Base-by-base conservation (phyloP, 306 rosid genomes). In the Malus orientalis region DNA sequence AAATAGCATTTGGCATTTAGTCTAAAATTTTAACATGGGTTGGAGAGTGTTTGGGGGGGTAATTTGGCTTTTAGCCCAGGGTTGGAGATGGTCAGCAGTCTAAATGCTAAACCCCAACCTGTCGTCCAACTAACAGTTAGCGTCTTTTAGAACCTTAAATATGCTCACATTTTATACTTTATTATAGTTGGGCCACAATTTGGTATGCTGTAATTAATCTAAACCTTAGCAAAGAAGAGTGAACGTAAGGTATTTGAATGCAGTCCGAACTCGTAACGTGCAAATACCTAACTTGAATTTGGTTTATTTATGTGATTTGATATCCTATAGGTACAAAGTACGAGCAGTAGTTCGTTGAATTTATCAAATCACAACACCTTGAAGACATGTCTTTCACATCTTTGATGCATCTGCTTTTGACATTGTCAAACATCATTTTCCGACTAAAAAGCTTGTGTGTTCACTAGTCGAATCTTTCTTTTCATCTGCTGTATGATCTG, bases 361-460 rank as follows among this genome's bases (percentile, higher is more conserved):
- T 69, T 16, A 74, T 47, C 76, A 40, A 80, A 69, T 63, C 55
- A 60, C 67, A 62, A 14, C 32, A 54, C 4, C 16, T 14, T 30
- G 12, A 19, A 70, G 38, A 73, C 19, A 64, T 55, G 47, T 74
- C 44, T 51, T 45, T 74, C 72, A 51, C 16, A 54, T 42, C 44
- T 61, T 66, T 65, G 53, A 66, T 65, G 78, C 74, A 0, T 74
- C 79, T 63, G 57, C 64, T 72, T 84, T 81, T 76, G 79, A 75
- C 70, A 72, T 81, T 76, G 74, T 73, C 74, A 69, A 82, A 79
- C 96, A 79, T 91, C 91, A 69, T 85, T 88, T 85, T 91, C 90
- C 72, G 53, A 76, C 64, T 51, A 58, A 20, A 70, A 81, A 63
- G 32, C 80, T 76, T 66, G 47, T 23, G 44, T 74, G 65, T 58